Percentiles rank a stretch among this genome's conserved stretches.
phyloP scores from a whole-genome alignment of 208 protist genomes.

The Leishmania martiniquensis region DNA sequence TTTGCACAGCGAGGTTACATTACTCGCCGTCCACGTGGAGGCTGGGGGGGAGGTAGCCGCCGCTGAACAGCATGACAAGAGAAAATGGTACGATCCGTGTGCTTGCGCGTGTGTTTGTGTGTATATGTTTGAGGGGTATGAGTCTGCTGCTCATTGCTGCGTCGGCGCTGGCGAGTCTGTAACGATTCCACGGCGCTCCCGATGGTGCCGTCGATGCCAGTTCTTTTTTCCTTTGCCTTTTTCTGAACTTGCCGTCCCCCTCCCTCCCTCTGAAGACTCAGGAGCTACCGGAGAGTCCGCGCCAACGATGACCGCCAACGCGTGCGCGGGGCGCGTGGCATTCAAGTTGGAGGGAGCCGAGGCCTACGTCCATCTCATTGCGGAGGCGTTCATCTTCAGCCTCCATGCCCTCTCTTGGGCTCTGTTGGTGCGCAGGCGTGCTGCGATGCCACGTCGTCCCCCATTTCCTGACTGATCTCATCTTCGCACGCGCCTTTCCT shows the following conservation, averaged over 20 bases:
- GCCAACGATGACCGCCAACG: neutral
- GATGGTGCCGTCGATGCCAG: neutral
- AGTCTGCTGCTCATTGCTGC: neutral
- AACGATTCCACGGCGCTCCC: neutral
- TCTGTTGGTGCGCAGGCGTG: neutral
- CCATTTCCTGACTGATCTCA: neutral
- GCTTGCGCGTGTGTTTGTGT: neutral
- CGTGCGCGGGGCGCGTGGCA: neutral
- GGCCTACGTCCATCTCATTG: neutral
- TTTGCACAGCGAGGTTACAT: constrained; percentile 39
- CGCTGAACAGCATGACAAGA: constrained; percentile 5
- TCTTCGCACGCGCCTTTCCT: neutral
- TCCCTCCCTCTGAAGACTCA: neutral
- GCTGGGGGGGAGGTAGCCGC: constrained; percentile 14
- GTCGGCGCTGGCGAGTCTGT: neutral
- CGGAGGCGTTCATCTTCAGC: neutral
- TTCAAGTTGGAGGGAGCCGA: neutral
- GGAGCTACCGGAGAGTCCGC: neutral
- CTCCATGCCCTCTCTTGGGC: neutral
- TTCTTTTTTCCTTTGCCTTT: neutral
- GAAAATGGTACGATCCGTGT: neutral
- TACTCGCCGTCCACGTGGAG: constrained; percentile 14
- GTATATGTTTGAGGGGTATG: too few species aligned
- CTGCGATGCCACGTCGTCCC: neutral
- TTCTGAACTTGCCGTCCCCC: too few species aligned